Evolutionary conservation across 2,329 filamentous ascomycete genomes (phyloP), one percentile per base, ranked within the genome.

Genomic region (Aspergillus vadensis): DNA sequence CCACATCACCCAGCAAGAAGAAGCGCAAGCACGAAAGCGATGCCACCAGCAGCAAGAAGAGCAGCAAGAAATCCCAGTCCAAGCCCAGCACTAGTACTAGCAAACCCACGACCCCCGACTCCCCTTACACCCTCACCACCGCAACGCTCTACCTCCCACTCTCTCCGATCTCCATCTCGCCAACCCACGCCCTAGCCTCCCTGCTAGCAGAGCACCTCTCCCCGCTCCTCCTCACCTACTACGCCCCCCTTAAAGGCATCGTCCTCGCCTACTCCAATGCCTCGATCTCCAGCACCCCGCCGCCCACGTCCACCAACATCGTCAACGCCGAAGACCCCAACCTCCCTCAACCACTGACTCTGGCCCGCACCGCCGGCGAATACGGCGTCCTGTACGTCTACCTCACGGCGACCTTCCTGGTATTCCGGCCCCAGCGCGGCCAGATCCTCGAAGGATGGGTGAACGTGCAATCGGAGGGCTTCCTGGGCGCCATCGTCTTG

Each of bases 311-410:
- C 48, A 60, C 67, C 38, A 21, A 70, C 66, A 38, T 75, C 72
- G 59, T 65, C 55, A 57, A 64, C 44, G 61, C 67, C 27, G 64
- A 66, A 52, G 68, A 74, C 23, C 65, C 64, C 14, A 74, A 75
- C 55, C 30, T 36, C 30, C 71, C 75, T 3, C 71, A 76, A 67
- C 73, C 73, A n/a, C 68, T 78, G 39, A 78, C 77, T 0, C 71
- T 80, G 38, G 76, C 79, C n/a, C 69, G 69, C 38, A 74, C 78
- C 2, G 75, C 91, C 43, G 88, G 91, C 77, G 95, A 98, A 77
- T 96, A 93, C 72, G 91, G 90, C 7, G 91, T 92, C 23, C 89
- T 88, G 21, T 97, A 91, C 72, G 86, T 91, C 51, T 98, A 94
- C 88, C 85, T 96, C 21, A 97, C 92, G 0, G 92, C 90, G 1